Conservation (phyloP, 805 yeast genomes). For the Henningerozyma blattae region DNA sequence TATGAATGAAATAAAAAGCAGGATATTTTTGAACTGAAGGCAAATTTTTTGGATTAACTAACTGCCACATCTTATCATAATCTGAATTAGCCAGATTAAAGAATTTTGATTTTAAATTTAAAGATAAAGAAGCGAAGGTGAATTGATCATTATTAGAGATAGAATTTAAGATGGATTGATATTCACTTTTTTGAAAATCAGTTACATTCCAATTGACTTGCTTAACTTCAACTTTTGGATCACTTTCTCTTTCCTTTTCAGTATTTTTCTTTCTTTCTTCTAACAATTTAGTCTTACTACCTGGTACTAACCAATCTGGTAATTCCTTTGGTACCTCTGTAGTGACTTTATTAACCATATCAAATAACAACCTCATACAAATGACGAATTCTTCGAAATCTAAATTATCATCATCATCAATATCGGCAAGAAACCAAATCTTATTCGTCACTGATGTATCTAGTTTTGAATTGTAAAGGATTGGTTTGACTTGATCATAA, state of each 20-base stretch:
- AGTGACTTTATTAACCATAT: conserved; percentile 64
- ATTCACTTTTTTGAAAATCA: conserved; percentile 69
- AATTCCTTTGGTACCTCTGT: conserved; percentile 53
- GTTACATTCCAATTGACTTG: conserved; percentile 92
- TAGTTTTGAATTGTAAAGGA: conserved; percentile 80
- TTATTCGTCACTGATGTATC: conserved; percentile 64
- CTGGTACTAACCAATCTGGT: conserved; percentile 91
- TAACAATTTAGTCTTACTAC: conserved; percentile 73
- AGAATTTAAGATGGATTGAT: conserved; percentile 59
- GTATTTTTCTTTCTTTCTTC: conserved; percentile 62
- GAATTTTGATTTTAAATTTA: conserved; percentile 51
- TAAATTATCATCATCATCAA: conserved; percentile 80
- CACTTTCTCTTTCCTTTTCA: conserved; percentile 25
- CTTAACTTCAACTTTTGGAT: conserved; percentile 14
- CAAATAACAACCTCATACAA: conserved; percentile 92
- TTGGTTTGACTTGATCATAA: conserved; percentile 77
- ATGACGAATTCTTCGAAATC: conserved; percentile 98
- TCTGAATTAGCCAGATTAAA: conserved; percentile 71
- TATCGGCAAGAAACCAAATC: conserved; percentile 88
- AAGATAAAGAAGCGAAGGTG: conserved; percentile 57
- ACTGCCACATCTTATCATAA: conserved; percentile 83
- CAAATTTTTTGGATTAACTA: conserved; percentile 81
- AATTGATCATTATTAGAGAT: conserved; percentile 72
- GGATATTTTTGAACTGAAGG: conserved; percentile 93
- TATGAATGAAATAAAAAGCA: conserved; percentile 77